These are phyloP conservation scores for Neonectria punicea DNA, from an alignment of 2,329 filamentous ascomycete species.

Conservation along the genomic window DNA sequence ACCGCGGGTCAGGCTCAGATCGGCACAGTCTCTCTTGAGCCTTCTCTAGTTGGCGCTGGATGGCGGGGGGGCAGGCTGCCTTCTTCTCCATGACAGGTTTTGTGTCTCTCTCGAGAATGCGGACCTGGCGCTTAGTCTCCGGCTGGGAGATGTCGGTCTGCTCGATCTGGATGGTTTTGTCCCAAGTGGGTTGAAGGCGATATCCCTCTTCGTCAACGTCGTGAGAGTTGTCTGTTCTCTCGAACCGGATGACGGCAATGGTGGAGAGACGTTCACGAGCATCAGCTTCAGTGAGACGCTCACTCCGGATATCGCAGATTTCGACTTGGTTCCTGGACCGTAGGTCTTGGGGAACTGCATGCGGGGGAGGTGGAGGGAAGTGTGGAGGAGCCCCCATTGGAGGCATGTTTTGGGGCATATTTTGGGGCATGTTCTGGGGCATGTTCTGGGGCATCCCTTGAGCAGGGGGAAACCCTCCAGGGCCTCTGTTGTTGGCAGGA, in stretches of 20 bases:
- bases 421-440: slow-evolving; percentile 6
- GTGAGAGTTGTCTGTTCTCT: slow-evolving; percentile 49
- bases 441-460: slow-evolving; percentile 7
- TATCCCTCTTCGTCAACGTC: slow-evolving; percentile 51
- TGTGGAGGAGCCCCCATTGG: slow-evolving; percentile 11
- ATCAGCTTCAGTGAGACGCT: slow-evolving; percentile 51
- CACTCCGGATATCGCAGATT: slow-evolving; percentile 51
- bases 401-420: slow-evolving; percentile 14
- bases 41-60: slow-evolving; percentile 56
- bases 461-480: neutral
- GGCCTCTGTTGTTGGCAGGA: neutral
- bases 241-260: slow-evolving; percentile 54
- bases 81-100: slow-evolving; percentile 52
- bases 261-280: slow-evolving; percentile 53
- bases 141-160: slow-evolving; percentile 51
- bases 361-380: slow-evolving; percentile 28
- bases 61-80: slow-evolving; percentile 45
- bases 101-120: slow-evolving; percentile 49
- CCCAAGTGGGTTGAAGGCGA: slow-evolving; percentile 52
- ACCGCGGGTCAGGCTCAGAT: slow-evolving; percentile 52
- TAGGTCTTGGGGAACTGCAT: slow-evolving; percentile 26
- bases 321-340: slow-evolving; percentile 30
- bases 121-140: slow-evolving; percentile 51
- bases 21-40: slow-evolving; percentile 49
- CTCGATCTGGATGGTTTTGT: slow-evolving; percentile 46